Evolutionary conservation across 2,329 filamentous ascomycete species (phyloP).

Genomic region (Exophiala viscosa): DNA sequence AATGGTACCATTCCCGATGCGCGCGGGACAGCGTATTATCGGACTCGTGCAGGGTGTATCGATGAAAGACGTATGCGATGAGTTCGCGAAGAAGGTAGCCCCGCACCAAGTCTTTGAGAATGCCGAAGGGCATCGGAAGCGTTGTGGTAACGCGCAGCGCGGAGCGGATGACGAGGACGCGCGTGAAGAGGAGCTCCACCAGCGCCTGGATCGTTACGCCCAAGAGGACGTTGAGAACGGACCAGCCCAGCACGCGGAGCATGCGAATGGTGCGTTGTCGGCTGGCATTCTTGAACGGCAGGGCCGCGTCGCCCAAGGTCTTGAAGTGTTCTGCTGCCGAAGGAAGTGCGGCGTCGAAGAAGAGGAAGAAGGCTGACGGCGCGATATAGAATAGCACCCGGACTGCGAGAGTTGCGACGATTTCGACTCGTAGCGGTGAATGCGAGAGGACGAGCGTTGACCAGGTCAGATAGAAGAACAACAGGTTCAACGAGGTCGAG

Average conservation of each 20-base stretch:
- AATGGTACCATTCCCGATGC: constrained; percentile 57
- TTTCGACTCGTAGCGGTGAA: constrained; percentile 68
- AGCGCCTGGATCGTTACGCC: constrained; percentile 52
- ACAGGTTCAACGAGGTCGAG: constrained; percentile 73
- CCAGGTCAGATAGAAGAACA: constrained; percentile 92
- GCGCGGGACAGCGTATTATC: constrained; percentile 32
- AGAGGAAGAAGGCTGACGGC: constrained; percentile 68
- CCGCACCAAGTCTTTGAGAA: constrained; percentile 53
- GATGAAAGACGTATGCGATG: constrained; percentile 71
- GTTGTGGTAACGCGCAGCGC: constrained; percentile 56
- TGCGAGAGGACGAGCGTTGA: constrained; percentile 76
- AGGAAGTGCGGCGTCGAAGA: constrained; percentile 68
- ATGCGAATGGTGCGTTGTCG: constrained; percentile 32
- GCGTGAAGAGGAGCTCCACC: constrained; percentile 54
- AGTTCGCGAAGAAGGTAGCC: constrained; percentile 58
- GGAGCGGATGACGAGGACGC: constrained; percentile 51
- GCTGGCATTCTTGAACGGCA: constrained; percentile 45
- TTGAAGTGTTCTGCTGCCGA: constrained; percentile 68
- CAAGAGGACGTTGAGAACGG: constrained; percentile 54
- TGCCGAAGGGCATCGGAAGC: constrained; percentile 61
- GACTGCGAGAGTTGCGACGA: constrained; percentile 65
- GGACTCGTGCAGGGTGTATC: constrained; percentile 60
- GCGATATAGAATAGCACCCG: constrained; percentile 68
- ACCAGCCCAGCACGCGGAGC: constrained; percentile 52
- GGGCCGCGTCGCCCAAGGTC: constrained; percentile 54